Conservation (phyloP, 2,329 filamentous ascomycete genomes). For the Colletotrichum melonis region DNA sequence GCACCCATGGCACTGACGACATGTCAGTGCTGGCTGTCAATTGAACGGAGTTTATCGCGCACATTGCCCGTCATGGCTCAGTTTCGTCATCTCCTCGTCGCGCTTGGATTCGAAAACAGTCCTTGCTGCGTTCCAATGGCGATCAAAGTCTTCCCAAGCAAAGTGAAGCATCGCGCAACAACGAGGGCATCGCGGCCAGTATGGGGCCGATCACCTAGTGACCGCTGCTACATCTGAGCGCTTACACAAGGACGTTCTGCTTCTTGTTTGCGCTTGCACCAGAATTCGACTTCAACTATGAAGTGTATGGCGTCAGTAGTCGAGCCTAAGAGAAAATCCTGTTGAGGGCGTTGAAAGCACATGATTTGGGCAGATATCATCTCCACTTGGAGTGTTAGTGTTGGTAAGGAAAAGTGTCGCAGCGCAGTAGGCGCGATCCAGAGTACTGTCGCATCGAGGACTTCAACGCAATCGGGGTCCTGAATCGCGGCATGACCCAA, state of each 20-base stretch:
- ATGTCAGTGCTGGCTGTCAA: not conserved
- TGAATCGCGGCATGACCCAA: not conserved
- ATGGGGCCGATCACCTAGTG: not conserved
- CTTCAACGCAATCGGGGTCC: not conserved
- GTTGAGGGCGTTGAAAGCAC: not conserved
- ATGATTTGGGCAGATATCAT: not conserved
- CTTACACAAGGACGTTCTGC: not conserved
- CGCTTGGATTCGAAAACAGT: not conserved
- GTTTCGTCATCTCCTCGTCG: not conserved
- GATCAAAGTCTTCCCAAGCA: not conserved
- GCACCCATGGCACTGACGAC: not conserved
- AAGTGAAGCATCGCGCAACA: not conserved
- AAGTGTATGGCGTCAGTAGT: not conserved
- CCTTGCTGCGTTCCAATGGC: not conserved
- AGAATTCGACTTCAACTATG: not conserved
- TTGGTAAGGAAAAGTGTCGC: not conserved
- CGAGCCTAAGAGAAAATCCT: not conserved
- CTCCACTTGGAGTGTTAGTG: not conserved
- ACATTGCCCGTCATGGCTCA: not conserved
- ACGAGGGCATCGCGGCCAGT: not conserved
- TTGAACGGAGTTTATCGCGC: not conserved
- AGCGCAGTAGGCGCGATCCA: slow-evolving; percentile 7
- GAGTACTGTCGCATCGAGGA: not conserved
- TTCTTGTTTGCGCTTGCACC: not conserved
- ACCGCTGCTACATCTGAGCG: not conserved